These are phyloP conservation scores for Xylariaceae sp. DNA, from an alignment of 2,329 filamentous ascomycete species.

Conservation along the genomic window DNA sequence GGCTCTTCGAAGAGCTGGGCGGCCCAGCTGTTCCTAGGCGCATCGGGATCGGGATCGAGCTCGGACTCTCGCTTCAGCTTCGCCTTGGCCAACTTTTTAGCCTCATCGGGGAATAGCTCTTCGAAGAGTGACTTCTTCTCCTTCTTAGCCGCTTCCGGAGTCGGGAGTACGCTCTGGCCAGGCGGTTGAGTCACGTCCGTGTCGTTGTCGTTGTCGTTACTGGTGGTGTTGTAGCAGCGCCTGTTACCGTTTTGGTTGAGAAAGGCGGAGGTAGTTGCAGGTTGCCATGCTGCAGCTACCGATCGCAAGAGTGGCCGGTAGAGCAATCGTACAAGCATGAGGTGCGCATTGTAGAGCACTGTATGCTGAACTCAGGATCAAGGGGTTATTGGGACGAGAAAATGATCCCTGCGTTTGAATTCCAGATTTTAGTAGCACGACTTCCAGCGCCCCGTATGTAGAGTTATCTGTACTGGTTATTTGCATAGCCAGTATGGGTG, in stretches of 20 bases:
- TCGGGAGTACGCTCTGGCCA: no score
- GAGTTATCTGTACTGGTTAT: no score
- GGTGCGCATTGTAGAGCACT: conserved; percentile 26
- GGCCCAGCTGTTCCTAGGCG: conserved; percentile 18
- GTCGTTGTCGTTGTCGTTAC: conserved; percentile 1
- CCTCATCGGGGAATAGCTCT: conserved; percentile 51
- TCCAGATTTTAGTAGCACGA: no score
- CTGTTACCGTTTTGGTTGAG: conserved; percentile 21
- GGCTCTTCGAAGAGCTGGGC: conserved; percentile 11
- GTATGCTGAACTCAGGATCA: conserved; percentile 7
- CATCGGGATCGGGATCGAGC: not conserved
- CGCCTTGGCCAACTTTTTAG: conserved; percentile 21
- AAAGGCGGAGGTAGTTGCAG: conserved; percentile 8
- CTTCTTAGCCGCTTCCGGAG: no score
- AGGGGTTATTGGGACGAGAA: no score
- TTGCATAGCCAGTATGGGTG: no score
- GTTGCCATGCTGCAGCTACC: conserved; percentile 29
- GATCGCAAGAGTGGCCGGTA: conserved; percentile 29
- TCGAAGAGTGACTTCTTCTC: conserved; percentile 33
- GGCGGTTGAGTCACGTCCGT: not conserved
- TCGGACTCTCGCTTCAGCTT: not conserved
- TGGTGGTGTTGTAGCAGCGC: conserved; percentile 2
- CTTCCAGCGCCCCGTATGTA: no score
- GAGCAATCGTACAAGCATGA: conserved; percentile 32
- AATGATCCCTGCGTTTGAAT: no score